A percentile compares a stretch with the other conserved stretches of the same genome.
Evolutionary conservation across 805 yeast genomes (phyloP).

Genomic region (Schwanniomyces polymorphus): DNA sequence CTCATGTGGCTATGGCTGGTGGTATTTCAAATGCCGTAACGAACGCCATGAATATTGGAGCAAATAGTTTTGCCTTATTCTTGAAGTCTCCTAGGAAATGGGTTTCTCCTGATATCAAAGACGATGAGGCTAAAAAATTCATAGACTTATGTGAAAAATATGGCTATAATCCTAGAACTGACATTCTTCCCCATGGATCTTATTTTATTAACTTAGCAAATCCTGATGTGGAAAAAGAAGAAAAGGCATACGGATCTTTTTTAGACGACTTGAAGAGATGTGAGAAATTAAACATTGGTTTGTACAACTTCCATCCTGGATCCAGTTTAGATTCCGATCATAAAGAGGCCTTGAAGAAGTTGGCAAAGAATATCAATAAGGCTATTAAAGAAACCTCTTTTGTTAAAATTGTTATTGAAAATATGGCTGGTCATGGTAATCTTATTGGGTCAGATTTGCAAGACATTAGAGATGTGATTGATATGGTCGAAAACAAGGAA

Average conservation of each 20-base stretch:
- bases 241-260: constrained; percentile 73
- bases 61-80: constrained; percentile 87
- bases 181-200: constrained; percentile 91
- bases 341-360: constrained; percentile 56
- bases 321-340: constrained; percentile 75
- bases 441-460: constrained; percentile 79
- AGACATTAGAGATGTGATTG: constrained; percentile 76
- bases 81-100: constrained; percentile 88
- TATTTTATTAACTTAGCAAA: constrained; percentile 91
- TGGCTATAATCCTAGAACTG: constrained; percentile 72
- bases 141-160: constrained; percentile 57
- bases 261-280: constrained; percentile 86
- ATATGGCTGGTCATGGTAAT: constrained; percentile 97
- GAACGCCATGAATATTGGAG: constrained; percentile 51
- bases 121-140: constrained; percentile 69
- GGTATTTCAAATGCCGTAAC: constrained; percentile 73
- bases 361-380: constrained; percentile 77
- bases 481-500: constrained; percentile 70
- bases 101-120: constrained; percentile 76
- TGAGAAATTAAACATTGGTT: constrained; percentile 79
- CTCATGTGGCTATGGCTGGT: constrained; percentile 83
- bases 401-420: constrained; percentile 89
- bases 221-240: constrained; percentile 79
- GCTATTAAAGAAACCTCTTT: constrained; percentile 73
- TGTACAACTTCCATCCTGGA: constrained; percentile 93